A percentile compares a stretch with the other conserved stretches of the same genome.
Conservation (phyloP, 441 rosid species). For the Erodium moschatum region DNA sequence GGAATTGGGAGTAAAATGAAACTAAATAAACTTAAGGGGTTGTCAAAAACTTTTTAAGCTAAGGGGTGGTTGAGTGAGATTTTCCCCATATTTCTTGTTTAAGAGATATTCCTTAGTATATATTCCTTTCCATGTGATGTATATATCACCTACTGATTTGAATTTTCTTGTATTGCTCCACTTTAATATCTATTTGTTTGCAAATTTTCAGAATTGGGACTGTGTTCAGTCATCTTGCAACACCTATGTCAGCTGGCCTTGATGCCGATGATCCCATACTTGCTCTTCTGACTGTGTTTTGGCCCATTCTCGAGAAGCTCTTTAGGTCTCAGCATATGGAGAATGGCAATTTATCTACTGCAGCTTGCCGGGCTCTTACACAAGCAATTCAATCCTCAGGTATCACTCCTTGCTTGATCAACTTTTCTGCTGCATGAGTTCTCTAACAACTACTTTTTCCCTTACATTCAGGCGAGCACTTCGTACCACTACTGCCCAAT, state of each 20-base stretch:
- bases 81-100: too few species aligned
- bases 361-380: constrained; percentile 91
- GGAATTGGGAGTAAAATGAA: too few species aligned
- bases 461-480: constrained; percentile 60
- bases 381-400: constrained; percentile 86
- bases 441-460: not conserved
- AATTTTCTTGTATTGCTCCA: constrained; percentile 7
- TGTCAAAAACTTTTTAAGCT: too few species aligned
- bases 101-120: not conserved
- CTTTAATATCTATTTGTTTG: constrained; percentile 14
- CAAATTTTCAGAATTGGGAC: constrained; percentile 65
- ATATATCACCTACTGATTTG: not conserved
- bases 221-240: constrained; percentile 67
- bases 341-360: constrained; percentile 63
- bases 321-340: constrained; percentile 81
- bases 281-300: constrained; percentile 57
- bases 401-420: constrained; percentile 22
- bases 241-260: constrained; percentile 40
- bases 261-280: constrained; percentile 60
- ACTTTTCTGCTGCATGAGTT: not conserved
- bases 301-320: constrained; percentile 89
- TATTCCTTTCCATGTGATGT: not conserved
- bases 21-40: too few species aligned
- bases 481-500: constrained; percentile 60
- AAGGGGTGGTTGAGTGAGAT: too few species aligned